Evolutionary conservation across 1,284 basidiomycete genomes (phyloP).

Genomic region (Moesziomyces aphidis): DNA sequence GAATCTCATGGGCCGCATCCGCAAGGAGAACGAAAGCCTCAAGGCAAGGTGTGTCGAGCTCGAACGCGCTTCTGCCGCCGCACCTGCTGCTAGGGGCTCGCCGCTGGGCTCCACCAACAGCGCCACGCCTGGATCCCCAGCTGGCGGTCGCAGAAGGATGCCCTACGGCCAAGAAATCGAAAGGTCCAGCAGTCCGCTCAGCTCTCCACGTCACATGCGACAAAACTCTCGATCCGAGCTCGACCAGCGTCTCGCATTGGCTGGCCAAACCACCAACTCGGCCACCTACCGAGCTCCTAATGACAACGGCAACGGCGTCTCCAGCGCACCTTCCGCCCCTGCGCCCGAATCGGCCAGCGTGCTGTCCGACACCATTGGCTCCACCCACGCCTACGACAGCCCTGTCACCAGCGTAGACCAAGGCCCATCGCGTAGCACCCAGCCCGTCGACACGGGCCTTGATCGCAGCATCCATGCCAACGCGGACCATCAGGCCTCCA

Average conservation of each 20-base stretch:
- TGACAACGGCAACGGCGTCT: neutral
- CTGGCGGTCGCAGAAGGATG: conserved; percentile 33
- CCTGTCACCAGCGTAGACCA: conserved; percentile 39
- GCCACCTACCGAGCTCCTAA: neutral
- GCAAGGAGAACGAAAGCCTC: conserved; percentile 60
- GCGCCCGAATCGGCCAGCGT: conserved; percentile 4
- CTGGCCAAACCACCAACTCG: conserved; percentile 1
- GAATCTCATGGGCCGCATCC: conserved; percentile 60
- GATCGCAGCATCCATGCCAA: conserved; percentile 6
- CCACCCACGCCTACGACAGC: conserved; percentile 20
- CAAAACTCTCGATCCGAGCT: conserved; percentile 32
- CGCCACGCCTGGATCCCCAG: conserved; percentile 33
- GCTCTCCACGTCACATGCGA: conserved; percentile 27
- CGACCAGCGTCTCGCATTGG: conserved; percentile 17
- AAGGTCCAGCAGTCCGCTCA: conserved; percentile 38
- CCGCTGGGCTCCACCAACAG: conserved; percentile 17
- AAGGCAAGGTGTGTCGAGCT: conserved; percentile 45
- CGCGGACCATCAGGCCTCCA: conserved; percentile 38
- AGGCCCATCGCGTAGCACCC: conserved; percentile 26
- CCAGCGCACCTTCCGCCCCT: neutral
- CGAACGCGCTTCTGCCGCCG: conserved; percentile 23
- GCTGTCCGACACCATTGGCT: conserved; percentile 18
- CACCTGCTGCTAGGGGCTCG: conserved; percentile 18
- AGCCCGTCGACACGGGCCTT: conserved; percentile 27
- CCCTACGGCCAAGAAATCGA: conserved; percentile 23